Conservation (phyloP, 192 early-diverging fungal species). For the Rhizophagus clarus region DNA sequence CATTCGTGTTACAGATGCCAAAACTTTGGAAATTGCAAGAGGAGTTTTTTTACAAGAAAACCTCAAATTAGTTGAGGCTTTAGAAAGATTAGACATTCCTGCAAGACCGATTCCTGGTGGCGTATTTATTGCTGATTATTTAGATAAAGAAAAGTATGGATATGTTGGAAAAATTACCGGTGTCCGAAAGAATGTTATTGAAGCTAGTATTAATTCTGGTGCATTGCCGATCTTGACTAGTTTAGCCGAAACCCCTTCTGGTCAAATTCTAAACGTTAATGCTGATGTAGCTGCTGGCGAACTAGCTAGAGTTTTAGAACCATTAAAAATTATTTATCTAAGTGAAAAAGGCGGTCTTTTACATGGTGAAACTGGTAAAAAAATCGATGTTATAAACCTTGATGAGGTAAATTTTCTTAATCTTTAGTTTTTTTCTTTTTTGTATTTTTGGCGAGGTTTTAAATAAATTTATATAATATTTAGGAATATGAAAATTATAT, state of each 20-base stretch:
- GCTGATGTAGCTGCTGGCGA: constrained; percentile 98
- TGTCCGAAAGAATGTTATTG: constrained; percentile 93
- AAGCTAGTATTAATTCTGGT: constrained; percentile 91
- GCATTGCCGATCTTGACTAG: constrained; percentile 95
- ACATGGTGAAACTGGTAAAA: constrained; percentile 92
- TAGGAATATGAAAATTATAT: constrained; percentile 94
- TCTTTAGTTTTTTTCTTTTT: not conserved
- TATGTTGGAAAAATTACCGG: constrained; percentile 88
- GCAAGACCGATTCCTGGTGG: constrained; percentile 96
- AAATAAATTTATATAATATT: constrained; percentile 2
- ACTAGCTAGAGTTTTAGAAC: constrained; percentile 93
- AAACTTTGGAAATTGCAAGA: constrained; percentile 92
- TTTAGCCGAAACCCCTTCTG: constrained; percentile 91
- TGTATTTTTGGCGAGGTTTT: not conserved
- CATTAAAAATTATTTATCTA: constrained; percentile 95
- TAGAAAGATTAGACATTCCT: constrained; percentile 92
- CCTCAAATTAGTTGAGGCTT: constrained; percentile 94
- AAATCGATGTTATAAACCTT: constrained; percentile 95
- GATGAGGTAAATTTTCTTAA: constrained; percentile 74
- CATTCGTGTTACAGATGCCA: constrained; percentile 94
- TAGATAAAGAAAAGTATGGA: constrained; percentile 94
- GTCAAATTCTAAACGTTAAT: constrained; percentile 99
- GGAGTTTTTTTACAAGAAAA: constrained; percentile 95
- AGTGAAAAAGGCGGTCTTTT: constrained; percentile 98
- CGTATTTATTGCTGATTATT: constrained; percentile 95